Percentiles rank a stretch among this genome's conserved stretches.
These are phyloP conservation scores for Acanthamoeba comandoni DNA, from an alignment of 208 protist genomes.

Conservation along the genomic window DNA sequence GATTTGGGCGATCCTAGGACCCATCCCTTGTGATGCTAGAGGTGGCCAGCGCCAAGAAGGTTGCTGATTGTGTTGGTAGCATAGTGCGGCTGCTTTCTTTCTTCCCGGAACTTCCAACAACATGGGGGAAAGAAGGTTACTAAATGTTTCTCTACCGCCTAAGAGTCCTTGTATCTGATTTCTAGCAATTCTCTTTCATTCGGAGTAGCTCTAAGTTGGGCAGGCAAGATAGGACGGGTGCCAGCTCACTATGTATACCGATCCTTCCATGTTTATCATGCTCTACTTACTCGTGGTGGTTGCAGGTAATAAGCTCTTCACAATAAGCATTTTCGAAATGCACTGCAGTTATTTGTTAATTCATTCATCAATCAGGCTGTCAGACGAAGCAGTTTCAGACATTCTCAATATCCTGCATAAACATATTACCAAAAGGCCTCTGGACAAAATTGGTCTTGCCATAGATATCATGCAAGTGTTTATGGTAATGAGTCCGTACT, in stretches of 20 bases:
- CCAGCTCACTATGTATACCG: slow-evolving; percentile 57
- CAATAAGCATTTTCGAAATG: too few relatives aligned
- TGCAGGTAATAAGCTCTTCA: neutral
- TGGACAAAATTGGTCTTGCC: slow-evolving; percentile 33
- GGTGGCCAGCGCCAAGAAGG: slow-evolving; percentile 52
- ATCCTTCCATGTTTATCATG: slow-evolving; percentile 48
- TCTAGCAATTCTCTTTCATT: too few relatives aligned
- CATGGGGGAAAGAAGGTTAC: slow-evolving; percentile 37
- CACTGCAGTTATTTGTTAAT: too few relatives aligned
- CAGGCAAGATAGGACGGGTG: slow-evolving; percentile 38
- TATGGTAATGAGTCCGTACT: neutral
- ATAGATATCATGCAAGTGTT: slow-evolving; percentile 69
- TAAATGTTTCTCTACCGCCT: neutral
- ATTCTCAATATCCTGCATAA: slow-evolving; percentile 47
- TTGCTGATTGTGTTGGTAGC: neutral
- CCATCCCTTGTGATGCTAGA: slow-evolving; percentile 9
- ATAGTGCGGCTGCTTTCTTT: slow-evolving; percentile 13
- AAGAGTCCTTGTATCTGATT: too few relatives aligned
- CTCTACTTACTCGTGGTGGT: slow-evolving; percentile 8
- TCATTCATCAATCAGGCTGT: neutral
- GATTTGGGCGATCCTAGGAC: too few relatives aligned
- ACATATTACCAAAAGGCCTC: slow-evolving; percentile 39
- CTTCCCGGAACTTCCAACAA: neutral
- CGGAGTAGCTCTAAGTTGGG: slow-evolving; percentile 22
- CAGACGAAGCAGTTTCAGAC: slow-evolving; percentile 34